phyloP scores from a whole-genome alignment of 305 asterid species.

The Fraxinus paxiana region DNA sequence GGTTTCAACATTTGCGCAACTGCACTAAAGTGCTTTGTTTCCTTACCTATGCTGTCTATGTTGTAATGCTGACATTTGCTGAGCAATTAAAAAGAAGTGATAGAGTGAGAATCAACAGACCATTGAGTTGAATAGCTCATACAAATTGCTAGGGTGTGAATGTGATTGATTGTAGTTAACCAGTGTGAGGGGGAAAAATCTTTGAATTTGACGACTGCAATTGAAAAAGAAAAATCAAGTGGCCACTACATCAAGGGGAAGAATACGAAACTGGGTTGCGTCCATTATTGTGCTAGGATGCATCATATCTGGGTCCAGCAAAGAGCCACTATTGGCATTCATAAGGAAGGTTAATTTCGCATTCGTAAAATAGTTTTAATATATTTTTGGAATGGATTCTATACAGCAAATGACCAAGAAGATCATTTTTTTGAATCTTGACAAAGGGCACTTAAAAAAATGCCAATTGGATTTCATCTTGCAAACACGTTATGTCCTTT shows the following conservation, averaged over 20 bases:
- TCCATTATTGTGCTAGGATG: not conserved
- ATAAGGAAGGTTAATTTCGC: not conserved
- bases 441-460: not conserved
- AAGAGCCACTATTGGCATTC: not conserved
- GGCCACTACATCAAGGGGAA: not conserved
- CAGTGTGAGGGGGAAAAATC: not conserved
- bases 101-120: not conserved
- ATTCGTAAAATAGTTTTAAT: slow-evolving; percentile 7
- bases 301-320: not conserved
- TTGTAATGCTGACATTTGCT: not conserved
- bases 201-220: not conserved
- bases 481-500: not conserved
- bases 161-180: not conserved
- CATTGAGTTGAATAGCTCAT: not conserved
- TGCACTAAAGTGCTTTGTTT: not conserved
- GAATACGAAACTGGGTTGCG: not conserved
- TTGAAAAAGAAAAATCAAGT: not conserved
- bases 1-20: not conserved
- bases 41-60: not conserved
- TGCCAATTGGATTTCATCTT: slow-evolving; percentile 7
- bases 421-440: not conserved
- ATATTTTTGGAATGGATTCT: slow-evolving; percentile 15
- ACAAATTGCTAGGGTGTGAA: not conserved
- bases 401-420: slow-evolving; percentile 1
- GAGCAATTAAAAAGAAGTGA: not conserved